Evolutionary conservation across 2,329 filamentous ascomycete species (phyloP), one percentile per base, ranked within the genome.

Genomic region (Parastagonospora nodorum): DNA sequence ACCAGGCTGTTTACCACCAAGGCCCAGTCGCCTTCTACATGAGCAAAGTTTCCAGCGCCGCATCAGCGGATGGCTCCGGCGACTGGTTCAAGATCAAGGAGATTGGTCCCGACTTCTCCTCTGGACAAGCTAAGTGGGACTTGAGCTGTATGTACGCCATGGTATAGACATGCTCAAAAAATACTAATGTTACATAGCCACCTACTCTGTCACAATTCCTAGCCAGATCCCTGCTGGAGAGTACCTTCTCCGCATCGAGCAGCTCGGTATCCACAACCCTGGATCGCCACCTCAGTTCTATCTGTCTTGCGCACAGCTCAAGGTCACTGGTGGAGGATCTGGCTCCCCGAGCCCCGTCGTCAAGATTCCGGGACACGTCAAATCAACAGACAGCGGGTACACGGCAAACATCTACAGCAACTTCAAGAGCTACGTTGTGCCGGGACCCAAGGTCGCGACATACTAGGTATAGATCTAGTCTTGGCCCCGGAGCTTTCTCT

Each of bases 181-280:
- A 27, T 7, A 27, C 56, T 66, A 57, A 65, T 42, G 43, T 2
- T 6, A 12, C 16, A 8, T 19, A 72, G 69, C 54, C 28, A 67
- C 68, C 12, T 73, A 73, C 53, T 59, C 60, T 8, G 75, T 72
- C 45, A 71, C 61, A 5, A 72, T 81, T 31, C 78, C 78, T 6
- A 66, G 61, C 5, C 73, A 72, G 38, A 64, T 75, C 5, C 69
- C 78, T 4, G 62, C 72, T 15, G 78, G 78, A 19, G 70, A 80
- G 50, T 80, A 80, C 58, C 71, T 81, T 14, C 67, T 80, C 32
- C 73, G 78, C 19, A 74, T 77, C 45, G 78, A 81, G 65, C 78
- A 80, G 52, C 77, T 81, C 45, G 78, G 67, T 9, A 72, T 80
- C 27, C 77, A 79, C 64, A 75, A 76, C 56, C 76, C 74, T 5